These are phyloP conservation scores for Camelina sativa DNA, from an alignment of 345 rosid species.

Conservation along the genomic window DNA sequence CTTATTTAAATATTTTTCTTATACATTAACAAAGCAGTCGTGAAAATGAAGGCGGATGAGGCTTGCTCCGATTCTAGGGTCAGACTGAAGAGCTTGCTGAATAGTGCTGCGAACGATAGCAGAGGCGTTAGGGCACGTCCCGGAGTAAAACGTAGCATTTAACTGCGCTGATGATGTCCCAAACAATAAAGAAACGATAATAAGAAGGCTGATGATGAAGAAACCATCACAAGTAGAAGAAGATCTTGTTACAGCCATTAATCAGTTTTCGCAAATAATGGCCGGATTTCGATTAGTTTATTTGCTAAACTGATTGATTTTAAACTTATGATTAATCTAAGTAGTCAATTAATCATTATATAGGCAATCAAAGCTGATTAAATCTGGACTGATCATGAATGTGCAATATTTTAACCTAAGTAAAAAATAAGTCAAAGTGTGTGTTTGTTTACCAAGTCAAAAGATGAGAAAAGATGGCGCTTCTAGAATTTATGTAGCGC, in stretches of 20 bases:
- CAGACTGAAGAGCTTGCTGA: conserved; percentile 66
- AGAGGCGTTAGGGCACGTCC: conserved; percentile 69
- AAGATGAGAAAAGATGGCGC: conserved; percentile 24
- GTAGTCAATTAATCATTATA: conserved; percentile 22
- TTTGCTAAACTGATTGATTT: conserved; percentile 1
- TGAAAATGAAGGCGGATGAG: conserved; percentile 86
- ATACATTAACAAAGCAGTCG: conserved; percentile 81
- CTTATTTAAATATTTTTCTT: not conserved
- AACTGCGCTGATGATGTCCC: conserved; percentile 49
- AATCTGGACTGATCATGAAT: not conserved
- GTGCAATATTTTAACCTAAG: not conserved
- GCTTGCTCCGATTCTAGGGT: conserved; percentile 71
- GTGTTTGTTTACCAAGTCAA: conserved; percentile 37
- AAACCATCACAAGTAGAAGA: conserved; percentile 23
- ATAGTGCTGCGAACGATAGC: conserved; percentile 55
- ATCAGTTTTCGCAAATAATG: not conserved
- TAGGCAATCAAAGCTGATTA: conserved; percentile 7
- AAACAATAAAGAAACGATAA: conserved; percentile 24
- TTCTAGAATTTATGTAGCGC: conserved; percentile 16
- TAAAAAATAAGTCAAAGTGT: not conserved
- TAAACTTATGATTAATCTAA: conserved; percentile 18
- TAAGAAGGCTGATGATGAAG: conserved; percentile 29
- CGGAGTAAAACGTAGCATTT: conserved; percentile 58
- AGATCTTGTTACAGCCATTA: conserved; percentile 32
- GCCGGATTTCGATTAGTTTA: not conserved